Conservation (phyloP, 768 basidiomycete species). For the Boletus tylopilopsis region DNA sequence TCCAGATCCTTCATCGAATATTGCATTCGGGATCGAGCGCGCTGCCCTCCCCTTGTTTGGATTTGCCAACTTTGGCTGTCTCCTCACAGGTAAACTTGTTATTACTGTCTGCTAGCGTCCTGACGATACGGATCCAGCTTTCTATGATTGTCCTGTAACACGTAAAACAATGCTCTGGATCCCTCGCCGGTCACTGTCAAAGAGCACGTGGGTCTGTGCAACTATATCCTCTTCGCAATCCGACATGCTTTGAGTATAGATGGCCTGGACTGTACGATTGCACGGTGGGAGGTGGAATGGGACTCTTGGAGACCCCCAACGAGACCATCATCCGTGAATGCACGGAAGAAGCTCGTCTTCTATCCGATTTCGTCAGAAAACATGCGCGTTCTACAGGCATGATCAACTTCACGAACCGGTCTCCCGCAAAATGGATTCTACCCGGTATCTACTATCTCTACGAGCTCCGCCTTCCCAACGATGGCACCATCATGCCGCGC, state of each 20-base stretch:
- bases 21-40: slow-evolving; percentile 40
- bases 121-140: slow-evolving; percentile 23
- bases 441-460: slow-evolving; percentile 45
- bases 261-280: slow-evolving; percentile 39
- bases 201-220: slow-evolving; percentile 35
- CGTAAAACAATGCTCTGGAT: slow-evolving; percentile 36
- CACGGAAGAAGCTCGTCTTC: slow-evolving; percentile 41
- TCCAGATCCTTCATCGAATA: background rate
- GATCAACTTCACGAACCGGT: slow-evolving; percentile 40
- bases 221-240: background rate
- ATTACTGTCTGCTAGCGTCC: background rate
- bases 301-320: slow-evolving; percentile 35
- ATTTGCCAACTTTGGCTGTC: slow-evolving; percentile 41
- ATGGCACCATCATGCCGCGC: slow-evolving; percentile 32
- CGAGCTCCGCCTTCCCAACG: slow-evolving; percentile 38
- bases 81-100: slow-evolving; percentile 35
- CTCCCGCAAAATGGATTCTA: slow-evolving; percentile 40
- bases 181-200: slow-evolving; percentile 38
- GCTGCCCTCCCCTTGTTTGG: slow-evolving; percentile 44
- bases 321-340: slow-evolving; percentile 40
- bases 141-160: slow-evolving; percentile 30
- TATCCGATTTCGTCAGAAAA: slow-evolving; percentile 32
- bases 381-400: slow-evolving; percentile 34
- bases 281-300: slow-evolving; percentile 43
- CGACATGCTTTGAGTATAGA: slow-evolving; percentile 5